Evolutionary conservation across 768 basidiomycete genomes (phyloP).

Genomic region (Suillus weaverae): DNA sequence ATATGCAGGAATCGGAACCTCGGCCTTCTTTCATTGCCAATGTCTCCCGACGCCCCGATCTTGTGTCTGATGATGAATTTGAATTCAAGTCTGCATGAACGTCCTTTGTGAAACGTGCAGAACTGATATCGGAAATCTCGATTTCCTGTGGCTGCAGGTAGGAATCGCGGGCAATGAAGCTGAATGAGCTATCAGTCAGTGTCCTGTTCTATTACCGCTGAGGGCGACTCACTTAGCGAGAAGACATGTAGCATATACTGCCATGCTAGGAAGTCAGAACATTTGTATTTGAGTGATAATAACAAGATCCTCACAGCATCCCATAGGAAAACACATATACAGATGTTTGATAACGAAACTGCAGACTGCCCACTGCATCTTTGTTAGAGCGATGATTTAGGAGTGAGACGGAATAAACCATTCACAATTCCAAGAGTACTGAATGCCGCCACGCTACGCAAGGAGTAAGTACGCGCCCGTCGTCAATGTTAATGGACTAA

Average conservation of each 20-base stretch:
- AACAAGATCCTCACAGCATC: slow-evolving; percentile 19
- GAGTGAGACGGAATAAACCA: not conserved
- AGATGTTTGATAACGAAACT: slow-evolving; percentile 23
- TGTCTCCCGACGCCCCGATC: not conserved
- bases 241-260: slow-evolving; percentile 29
- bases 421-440: slow-evolving; percentile 21
- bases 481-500: slow-evolving; percentile 5
- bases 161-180: slow-evolving; percentile 30
- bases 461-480: not conserved
- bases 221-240: slow-evolving; percentile 27
- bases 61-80: not conserved
- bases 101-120: not conserved
- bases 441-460: slow-evolving; percentile 17
- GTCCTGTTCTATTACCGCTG: no score
- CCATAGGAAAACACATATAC: slow-evolving; percentile 26
- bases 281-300: not conserved
- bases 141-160: slow-evolving; percentile 17
- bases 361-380: slow-evolving; percentile 20
- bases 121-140: not conserved
- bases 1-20: no score
- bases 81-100: not conserved
- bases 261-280: not conserved
- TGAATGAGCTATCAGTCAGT: slow-evolving; percentile 7
- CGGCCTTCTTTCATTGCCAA: not conserved
- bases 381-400: not conserved